Evolutionary conservation across 1,284 basidiomycete species (phyloP), one percentile per base, ranked within the genome.

Genomic region (Amylostereum areolatum): DNA sequence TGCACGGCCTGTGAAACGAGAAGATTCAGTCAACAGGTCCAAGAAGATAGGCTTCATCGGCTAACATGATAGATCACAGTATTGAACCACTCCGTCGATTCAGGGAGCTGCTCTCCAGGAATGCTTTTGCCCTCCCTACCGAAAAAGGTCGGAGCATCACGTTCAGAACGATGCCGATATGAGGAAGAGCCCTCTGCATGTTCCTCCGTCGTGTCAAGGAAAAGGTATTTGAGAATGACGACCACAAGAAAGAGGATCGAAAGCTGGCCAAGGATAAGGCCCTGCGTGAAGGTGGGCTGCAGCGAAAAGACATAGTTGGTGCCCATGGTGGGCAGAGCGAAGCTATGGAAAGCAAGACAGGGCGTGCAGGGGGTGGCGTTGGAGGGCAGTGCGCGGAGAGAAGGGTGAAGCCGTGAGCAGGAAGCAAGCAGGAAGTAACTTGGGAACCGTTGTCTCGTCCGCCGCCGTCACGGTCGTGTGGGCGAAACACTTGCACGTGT

Each of bases 201-300:
- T 53, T 75, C 69, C 30, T 80, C 73, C 2, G 58, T 59, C 30
- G 85, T 78, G 58, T 89, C 84, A 55, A 92, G 77, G 65, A 91
- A 91, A 43, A 92, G 77, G 62, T 90, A 89, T 62, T 86, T 87
- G 66, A 92, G 78, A 55, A 91, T 73, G 55, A 89, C 69, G 34
- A 70, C 72, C 31, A 91, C 73, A 30, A 92, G 71, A 45, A 82
- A 59, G 45, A 91, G 71, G 54, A 92, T 82, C 33, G 88, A 90
- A 32, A 89, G 68, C 60, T 92, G 89, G 51, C 89, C 89, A 30
- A 91, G 66, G 30, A 92, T 70, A 41, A 92, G 76, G 34, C 89
- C 89, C 62, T 91, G 89, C 0, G 89, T 90, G 65, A 92, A 92
- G 2, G 87, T 91, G 1, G 85, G 89, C 57, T 86, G 80, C 44